Evolutionary conservation across 2,329 filamentous ascomycete species (phyloP).

Genomic region (Apiospora arundinis): DNA sequence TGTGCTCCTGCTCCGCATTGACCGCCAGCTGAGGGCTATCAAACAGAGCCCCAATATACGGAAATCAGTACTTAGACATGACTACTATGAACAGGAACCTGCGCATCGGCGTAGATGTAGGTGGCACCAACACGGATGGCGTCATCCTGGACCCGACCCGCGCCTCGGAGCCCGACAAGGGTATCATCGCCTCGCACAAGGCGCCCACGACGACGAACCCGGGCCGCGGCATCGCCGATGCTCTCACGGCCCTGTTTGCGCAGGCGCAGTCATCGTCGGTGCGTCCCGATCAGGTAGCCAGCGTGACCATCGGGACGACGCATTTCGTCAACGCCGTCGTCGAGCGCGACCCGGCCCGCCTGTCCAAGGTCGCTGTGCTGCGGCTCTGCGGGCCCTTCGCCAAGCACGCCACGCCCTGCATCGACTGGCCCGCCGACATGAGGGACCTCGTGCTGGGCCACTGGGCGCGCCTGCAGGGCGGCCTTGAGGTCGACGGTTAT

Average conservation of each 20-base stretch:
- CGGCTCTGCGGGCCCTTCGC: constrained; percentile 61
- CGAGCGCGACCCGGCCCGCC: constrained; percentile 54
- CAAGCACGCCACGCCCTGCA: constrained; percentile 55
- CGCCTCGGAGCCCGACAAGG: constrained; percentile 43
- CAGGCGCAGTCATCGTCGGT: constrained; percentile 26
- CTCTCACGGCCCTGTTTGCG: constrained; percentile 51
- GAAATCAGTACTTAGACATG: constrained; percentile 23
- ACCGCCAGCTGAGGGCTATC: background rate
- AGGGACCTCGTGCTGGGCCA: constrained; percentile 53
- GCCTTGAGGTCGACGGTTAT: constrained; percentile 57
- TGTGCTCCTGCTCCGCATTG: background rate
- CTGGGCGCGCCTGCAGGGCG: constrained; percentile 53
- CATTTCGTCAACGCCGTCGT: constrained; percentile 67
- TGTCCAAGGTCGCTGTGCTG: constrained; percentile 59
- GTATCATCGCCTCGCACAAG: constrained; percentile 58
- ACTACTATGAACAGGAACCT: constrained; percentile 29
- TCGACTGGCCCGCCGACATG: constrained; percentile 60
- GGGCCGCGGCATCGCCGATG: constrained; percentile 52
- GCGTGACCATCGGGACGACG: constrained; percentile 61
- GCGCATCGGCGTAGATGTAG: constrained; percentile 41
- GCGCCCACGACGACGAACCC: constrained; percentile 55
- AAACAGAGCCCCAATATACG: background rate
- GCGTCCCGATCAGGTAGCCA: constrained; percentile 47
- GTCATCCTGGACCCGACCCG: constrained; percentile 54
- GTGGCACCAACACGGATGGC: constrained; percentile 60